Base-by-base conservation (phyloP, 208 protist species). In the Acanthamoeba divionensis region DNA sequence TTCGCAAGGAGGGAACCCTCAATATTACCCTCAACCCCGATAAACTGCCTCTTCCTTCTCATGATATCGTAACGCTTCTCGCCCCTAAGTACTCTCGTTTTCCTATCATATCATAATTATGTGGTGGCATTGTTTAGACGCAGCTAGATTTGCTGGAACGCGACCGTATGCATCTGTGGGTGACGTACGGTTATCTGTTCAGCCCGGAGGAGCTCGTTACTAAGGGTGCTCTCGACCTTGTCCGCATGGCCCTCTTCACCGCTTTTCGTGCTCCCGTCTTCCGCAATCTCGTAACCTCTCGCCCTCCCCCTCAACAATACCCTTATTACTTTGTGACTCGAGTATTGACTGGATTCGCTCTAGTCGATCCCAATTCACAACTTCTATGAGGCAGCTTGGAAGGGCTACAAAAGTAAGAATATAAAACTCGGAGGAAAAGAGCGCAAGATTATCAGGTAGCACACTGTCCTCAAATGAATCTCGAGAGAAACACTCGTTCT, bases 381-480 rank as follows among this genome's bases (percentile, higher is more conserved):
- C 50, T 83, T 62, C 31, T 83, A 83, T 36, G 13, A 12, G 4
- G 73, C 33, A 24, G 18, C 73, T 8, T 83, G 41, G 47, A 83
- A 83, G 48, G 45, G 62, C 73, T 83, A 38, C 47, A 83, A 83
- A 52, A 48, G 31, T 52, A 83, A 83, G 50, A 83, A 45, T 13
- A 63, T 83, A 45, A 83, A 83, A 36, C 73, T 83, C 6, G n/a
- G n/a, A n/a, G 24, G 45, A 45, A 83, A 83, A 36, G 73, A 83
- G 73, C 33, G 45, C 31, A 83, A 83, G 50, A 54, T 83, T 15
- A 62, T 83, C 48, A 24, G 18, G 52, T 60, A 60, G 18, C 18
- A 24, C n/a, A 60, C n/a, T n/a, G 18, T 18, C 52, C 52, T 60
- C n/a, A 60, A 24, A 60, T n/a, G 52, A n/a, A n/a, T n/a, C n/a